phyloP scores from a whole-genome alignment of 2,329 filamentous ascomycete species.

The Alternaria dauci region DNA sequence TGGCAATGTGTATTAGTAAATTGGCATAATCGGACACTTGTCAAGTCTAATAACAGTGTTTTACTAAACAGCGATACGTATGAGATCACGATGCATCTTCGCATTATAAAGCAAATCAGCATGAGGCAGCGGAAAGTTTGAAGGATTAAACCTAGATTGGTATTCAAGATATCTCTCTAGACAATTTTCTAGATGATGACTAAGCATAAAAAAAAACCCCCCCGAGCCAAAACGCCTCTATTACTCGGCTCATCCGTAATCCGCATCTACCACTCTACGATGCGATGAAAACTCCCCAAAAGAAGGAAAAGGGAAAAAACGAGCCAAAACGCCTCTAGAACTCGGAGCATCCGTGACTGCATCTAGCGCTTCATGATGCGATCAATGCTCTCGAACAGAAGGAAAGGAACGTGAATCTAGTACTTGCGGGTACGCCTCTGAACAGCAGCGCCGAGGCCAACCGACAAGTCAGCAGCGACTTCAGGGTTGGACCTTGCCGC shows the following conservation, averaged over 20 bases:
- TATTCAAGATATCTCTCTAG: not conserved
- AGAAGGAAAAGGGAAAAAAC: not conserved
- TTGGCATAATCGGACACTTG: too few relatives aligned
- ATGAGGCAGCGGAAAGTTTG: not conserved
- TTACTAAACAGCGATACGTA: too few relatives aligned
- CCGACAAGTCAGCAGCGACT: not conserved
- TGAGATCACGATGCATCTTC: too few relatives aligned
- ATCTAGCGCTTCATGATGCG: not conserved
- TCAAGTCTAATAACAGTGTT: too few relatives aligned
- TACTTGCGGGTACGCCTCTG: conserved; percentile 1
- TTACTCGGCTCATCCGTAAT: too few relatives aligned
- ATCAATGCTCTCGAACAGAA: not conserved
- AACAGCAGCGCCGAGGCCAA: not conserved
- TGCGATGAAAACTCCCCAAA: not conserved
- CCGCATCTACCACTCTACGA: too few relatives aligned
- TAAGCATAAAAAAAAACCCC: too few relatives aligned
- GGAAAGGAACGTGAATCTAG: not conserved
- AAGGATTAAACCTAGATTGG: not conserved
- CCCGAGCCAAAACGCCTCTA: too few relatives aligned
- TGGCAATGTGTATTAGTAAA: not conserved
- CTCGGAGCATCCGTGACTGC: not conserved
- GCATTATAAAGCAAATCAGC: not conserved
- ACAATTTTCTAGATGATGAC: not conserved
- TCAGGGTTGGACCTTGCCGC: not conserved
- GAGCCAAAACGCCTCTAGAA: not conserved